Percentiles rank a stretch among this genome's conserved stretches.
phyloP scores from a whole-genome alignment of 176 grass and related monocot genomes.

The Sorghum bicolor region Sorghum_bicolor_NCBIv3 NC_012871.2:63219501-63220000 shows the following conservation, averaged over 20 bases:
- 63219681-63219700: neutral
- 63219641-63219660: neutral
- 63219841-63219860: neutral
- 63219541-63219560: slow-evolving; percentile 62
- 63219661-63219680: neutral
- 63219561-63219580: slow-evolving; percentile 67
- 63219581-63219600: slow-evolving; percentile 71
- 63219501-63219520: slow-evolving; percentile 83
- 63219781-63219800: neutral
- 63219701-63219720: neutral
- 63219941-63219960: neutral
- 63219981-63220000: neutral
- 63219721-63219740: too few species aligned
- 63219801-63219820: neutral
- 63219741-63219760: neutral
- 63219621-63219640: slow-evolving; percentile 50
- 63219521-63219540: slow-evolving; percentile 38
- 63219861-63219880: too few species aligned
- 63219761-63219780: neutral
- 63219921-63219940: neutral
- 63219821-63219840: neutral
- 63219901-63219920: neutral
- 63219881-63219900: neutral
- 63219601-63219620: slow-evolving; percentile 62
- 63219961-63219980: neutral